Base-by-base conservation (phyloP, 2,329 filamentous ascomycete species). In the Nemania serpens region DNA sequence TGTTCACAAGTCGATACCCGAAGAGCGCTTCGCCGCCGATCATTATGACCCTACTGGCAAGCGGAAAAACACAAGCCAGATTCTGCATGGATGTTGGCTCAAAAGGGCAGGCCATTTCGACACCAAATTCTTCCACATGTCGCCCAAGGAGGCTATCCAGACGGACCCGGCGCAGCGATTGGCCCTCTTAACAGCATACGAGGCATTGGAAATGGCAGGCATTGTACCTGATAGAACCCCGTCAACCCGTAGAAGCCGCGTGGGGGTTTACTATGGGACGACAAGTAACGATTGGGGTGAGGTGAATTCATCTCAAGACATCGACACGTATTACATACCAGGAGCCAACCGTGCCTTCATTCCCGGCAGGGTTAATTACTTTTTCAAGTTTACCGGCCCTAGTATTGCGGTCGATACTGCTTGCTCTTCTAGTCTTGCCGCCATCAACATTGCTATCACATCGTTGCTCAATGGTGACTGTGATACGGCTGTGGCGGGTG, bases 161-260 rank as follows among this genome's bases (percentile, higher is more conserved):
- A 88, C 84, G 2, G 87, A 90, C 70, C 88, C 88, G 0, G 85
- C 86, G 76, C 87, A 88, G 69, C 79, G 88, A 65, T 74, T 89
- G 22, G 83, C 85, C 2, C 74, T 90, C 6, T 81, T 86, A 25
- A 88, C 86, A 5, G 86, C 85, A 0, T 90, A 89, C 64, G 87
- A 90, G 68, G 87, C 88, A 1, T 77, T 90, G 25, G 87, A 90
- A 70, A 84, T 84, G 78, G 85, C 84, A 33, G 87, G 69, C 1
- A 63, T 64, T 22, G 68, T 70, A 13, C 51, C 65, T 0, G 62
- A 69, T 39, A 29, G 55, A 2, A 73, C 69, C 0, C 56, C 67
- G 0, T 68, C 65, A 1, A 62, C 67, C 2, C 18, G 55, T 7
- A 41, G 46, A 12, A 46, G 65, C 10, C 64, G 69, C 11, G 55